Conservation (phyloP, 2,329 filamentous ascomycete species). For the Microdochium paspali region DNA sequence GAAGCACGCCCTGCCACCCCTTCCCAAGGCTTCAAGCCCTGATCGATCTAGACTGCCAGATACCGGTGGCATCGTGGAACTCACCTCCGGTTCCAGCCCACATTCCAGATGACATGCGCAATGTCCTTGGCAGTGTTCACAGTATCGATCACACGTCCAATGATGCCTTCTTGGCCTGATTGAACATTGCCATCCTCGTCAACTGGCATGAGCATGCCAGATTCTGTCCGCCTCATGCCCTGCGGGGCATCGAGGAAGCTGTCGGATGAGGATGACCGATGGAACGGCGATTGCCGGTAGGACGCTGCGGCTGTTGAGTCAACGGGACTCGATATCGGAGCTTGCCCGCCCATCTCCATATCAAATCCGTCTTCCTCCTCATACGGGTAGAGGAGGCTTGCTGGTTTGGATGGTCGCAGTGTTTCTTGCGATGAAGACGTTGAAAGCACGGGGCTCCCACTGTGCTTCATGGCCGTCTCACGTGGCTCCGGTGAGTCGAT, state of each 20-base stretch:
- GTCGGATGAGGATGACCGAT: slow-evolving; percentile 36
- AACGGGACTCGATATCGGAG: slow-evolving; percentile 14
- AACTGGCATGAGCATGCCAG: slow-evolving; percentile 87
- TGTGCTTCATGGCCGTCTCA: slow-evolving; percentile 55
- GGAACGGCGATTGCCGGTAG: slow-evolving; percentile 22
- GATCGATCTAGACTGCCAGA: too few relatives aligned
- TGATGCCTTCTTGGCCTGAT: slow-evolving; percentile 46
- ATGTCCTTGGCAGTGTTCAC: slow-evolving; percentile 65
- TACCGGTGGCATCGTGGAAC: too few relatives aligned
- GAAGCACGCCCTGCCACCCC: too few relatives aligned
- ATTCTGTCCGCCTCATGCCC: slow-evolving; percentile 68
- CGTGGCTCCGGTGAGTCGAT: slow-evolving; percentile 63
- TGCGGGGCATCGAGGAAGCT: slow-evolving; percentile 40
- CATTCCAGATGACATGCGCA: slow-evolving; percentile 64
- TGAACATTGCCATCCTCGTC: slow-evolving; percentile 60
- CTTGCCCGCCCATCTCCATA: slow-evolving; percentile 34
- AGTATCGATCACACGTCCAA: slow-evolving; percentile 75
- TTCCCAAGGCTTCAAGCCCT: too few relatives aligned
- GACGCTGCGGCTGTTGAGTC: slow-evolving; percentile 7
- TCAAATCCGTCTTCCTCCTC: slow-evolving; percentile 52
- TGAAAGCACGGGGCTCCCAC: slow-evolving; percentile 45
- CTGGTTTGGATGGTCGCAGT: slow-evolving; percentile 58
- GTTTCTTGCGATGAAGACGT: slow-evolving; percentile 80
- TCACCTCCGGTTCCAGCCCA: slow-evolving; percentile 49
- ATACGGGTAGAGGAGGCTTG: slow-evolving; percentile 54